Percentiles rank a stretch among this genome's conserved stretches.
Evolutionary conservation across 2,329 filamentous ascomycete genomes (phyloP).

Genomic region (Hirsutella rhossiliensis): DNA sequence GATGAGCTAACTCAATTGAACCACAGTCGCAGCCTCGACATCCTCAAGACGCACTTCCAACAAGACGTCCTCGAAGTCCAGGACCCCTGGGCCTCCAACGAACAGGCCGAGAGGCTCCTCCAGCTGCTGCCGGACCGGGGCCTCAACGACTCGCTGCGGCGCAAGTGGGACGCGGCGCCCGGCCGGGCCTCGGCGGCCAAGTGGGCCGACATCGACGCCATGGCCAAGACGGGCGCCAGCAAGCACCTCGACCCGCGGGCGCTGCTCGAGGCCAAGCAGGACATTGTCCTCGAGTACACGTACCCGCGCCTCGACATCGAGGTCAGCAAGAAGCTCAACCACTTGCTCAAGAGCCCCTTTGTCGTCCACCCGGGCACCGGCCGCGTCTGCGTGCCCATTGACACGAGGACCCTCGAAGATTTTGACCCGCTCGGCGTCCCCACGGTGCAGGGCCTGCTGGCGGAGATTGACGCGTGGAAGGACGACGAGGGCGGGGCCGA

Average conservation of each 20-base stretch:
- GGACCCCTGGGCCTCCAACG: conserved; percentile 66
- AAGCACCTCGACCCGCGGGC: conserved; percentile 60
- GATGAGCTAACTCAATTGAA: no score
- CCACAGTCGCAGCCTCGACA: conserved; percentile 64
- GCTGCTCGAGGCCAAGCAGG: conserved; percentile 82
- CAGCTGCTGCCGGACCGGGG: conserved; percentile 71
- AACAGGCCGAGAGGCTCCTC: conserved; percentile 66
- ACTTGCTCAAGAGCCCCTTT: conserved; percentile 94
- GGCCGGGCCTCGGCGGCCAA: conserved; percentile 66
- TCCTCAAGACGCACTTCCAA: conserved; percentile 76
- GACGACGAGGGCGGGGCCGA: conserved; percentile 29
- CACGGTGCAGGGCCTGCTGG: conserved; percentile 69
- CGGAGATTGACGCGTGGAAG: conserved; percentile 78
- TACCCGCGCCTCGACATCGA: conserved; percentile 95
- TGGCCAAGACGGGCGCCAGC: conserved; percentile 66
- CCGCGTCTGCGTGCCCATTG: conserved; percentile 89
- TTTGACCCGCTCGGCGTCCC: conserved; percentile 88
- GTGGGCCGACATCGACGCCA: conserved; percentile 85
- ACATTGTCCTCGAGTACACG: conserved; percentile 93
- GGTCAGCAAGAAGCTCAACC: conserved; percentile 95
- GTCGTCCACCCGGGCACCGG: conserved; percentile 93
- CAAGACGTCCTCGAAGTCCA: conserved; percentile 71
- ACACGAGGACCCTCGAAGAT: conserved; percentile 56
- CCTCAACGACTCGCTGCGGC: conserved; percentile 66
- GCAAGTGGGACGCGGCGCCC: conserved; percentile 83